Base-by-base conservation (phyloP, 148 eudicot species). In the Beta vulgaris region DNA sequence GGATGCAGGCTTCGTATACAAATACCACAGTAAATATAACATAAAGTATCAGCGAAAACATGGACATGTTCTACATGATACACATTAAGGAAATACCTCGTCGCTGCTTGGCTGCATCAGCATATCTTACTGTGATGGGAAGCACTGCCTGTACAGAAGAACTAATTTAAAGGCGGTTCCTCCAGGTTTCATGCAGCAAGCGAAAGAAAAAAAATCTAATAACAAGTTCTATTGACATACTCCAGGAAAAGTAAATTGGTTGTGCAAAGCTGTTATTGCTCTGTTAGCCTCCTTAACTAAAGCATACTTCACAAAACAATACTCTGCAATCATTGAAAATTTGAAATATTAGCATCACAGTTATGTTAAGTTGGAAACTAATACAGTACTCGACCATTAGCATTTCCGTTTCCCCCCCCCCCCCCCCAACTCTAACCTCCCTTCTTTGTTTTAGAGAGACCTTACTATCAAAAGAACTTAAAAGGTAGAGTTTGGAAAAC, bases 101-200 rank as follows among this genome's bases (percentile, higher is more conserved):
- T 19, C 97, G 97, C 44, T 87, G 91, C 66, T 78, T 89, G 84
- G 89, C 92, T 74, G 81, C 84, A 53, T 84, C 93, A 68, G 99
- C 99, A 86, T 89, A 95, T 84, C 71, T 90, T 74, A 95, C 87
- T 91, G 75, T 82, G 44, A 94, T 46, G 61, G 97, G 90, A 69
- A 44, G 64, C 71, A 35, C 61, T n/a, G 84, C 87, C 98, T 91
- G 73, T 73, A 78, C 31, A 51, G 25, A 79, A 71, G 25, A 55
- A 55, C 36, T 8, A 73, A 31, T 70, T 37, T 57, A 35, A 54
- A 61, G 2, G 62, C 19, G 37, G 60, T 48, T 49, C n/a, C 35
- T 3, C 49, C 71, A 42, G 42, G 42, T 7, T 6, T 4, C 43
- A 71, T 11, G 32, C 42, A 61, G 61, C 29, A 67, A 58, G 48